Evolutionary conservation across 495 filamentous ascomycete species (phyloP), one percentile per base, ranked within the genome.

Genomic region (Trichoderma virens): DNA sequence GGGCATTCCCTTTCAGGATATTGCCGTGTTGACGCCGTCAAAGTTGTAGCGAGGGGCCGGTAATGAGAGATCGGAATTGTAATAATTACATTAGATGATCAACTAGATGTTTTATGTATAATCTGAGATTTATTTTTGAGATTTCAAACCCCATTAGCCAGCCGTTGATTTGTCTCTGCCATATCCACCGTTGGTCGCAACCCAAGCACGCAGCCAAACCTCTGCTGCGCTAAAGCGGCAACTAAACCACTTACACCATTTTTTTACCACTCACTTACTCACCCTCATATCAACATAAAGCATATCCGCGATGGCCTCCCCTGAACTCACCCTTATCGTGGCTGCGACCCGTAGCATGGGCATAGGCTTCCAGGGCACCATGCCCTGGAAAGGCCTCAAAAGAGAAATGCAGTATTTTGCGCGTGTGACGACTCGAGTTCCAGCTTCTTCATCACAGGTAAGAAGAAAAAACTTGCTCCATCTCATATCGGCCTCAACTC

Each of bases 331-430:
- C 43, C 78, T 92, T 69, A 86, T 93, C 72, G 86, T 93, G 34
- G 90, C 90, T 59, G 87, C 88, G 38, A 90, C 88, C 3, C 83
- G 82, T 43, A 80, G 80, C 67, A 90, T 96, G 76, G 94, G 93
- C 70, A 98, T 98, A 74, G 94, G 94, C 64, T 82, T 82, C 64
- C 81, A 82, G 61, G 91, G 91, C 64, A 82, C 81, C 16, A 84
- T 98, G 31, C 94, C 94, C 34, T 98, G 94, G 94, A 91, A 88
- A 0, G 84, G 85, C 28, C 85, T 98, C 16, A 91, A 88, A 73
- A 78, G 85, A 41, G 94, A 98, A 76, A 95, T 98, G 90, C 84
- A 82, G 41, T 97, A 96, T 77, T 98, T 98, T 71, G 90, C 91
- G 25, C 87, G 93, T 61, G 88, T 94, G 7, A 97, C 94, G 4